These are phyloP conservation scores for Leccinum variicolor DNA, from an alignment of 768 basidiomycete genomes.

Conservation along the genomic window DNA sequence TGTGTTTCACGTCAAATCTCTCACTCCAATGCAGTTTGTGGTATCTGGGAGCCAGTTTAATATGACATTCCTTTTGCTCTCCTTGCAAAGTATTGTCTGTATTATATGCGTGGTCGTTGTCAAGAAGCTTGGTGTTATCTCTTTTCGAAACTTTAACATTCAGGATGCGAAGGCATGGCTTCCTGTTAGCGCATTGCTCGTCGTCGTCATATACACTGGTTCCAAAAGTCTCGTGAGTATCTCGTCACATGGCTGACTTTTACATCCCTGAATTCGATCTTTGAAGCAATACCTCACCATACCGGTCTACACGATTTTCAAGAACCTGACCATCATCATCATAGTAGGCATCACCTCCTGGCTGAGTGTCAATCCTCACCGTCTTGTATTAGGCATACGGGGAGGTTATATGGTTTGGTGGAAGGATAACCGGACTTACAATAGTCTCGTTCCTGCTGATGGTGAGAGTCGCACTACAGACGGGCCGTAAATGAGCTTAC, in stretches of 20 bases:
- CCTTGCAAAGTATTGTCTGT: slow-evolving; percentile 89
- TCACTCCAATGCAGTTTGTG: slow-evolving; percentile 61
- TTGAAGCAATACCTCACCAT: slow-evolving; percentile 92
- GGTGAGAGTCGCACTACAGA: slow-evolving; percentile 43
- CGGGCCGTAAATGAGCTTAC: background rate
- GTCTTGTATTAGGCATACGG: slow-evolving; percentile 75
- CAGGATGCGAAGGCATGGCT: slow-evolving; percentile 92
- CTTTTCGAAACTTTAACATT: slow-evolving; percentile 78
- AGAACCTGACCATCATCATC: slow-evolving; percentile 98
- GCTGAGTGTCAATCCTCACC: background rate
- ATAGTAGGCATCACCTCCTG: slow-evolving; percentile 56
- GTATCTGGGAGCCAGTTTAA: slow-evolving; percentile 92
- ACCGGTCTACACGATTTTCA: slow-evolving; percentile 99
- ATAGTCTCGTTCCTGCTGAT: slow-evolving; percentile 90
- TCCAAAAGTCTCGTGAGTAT: slow-evolving; percentile 91
- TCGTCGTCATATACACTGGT: slow-evolving; percentile 95
- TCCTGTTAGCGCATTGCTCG: slow-evolving; percentile 89
- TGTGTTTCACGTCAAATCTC: background rate
- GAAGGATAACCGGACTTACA: slow-evolving; percentile 81
- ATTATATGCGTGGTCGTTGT: slow-evolving; percentile 67
- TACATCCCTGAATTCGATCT: background rate
- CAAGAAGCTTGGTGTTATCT: slow-evolving; percentile 76
- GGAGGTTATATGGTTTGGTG: slow-evolving; percentile 96
- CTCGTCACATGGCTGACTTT: background rate
- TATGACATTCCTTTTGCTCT: slow-evolving; percentile 94